These are phyloP conservation scores for Salix purpurea DNA, from an alignment of 345 rosid species.

Conservation along the genomic window DNA sequence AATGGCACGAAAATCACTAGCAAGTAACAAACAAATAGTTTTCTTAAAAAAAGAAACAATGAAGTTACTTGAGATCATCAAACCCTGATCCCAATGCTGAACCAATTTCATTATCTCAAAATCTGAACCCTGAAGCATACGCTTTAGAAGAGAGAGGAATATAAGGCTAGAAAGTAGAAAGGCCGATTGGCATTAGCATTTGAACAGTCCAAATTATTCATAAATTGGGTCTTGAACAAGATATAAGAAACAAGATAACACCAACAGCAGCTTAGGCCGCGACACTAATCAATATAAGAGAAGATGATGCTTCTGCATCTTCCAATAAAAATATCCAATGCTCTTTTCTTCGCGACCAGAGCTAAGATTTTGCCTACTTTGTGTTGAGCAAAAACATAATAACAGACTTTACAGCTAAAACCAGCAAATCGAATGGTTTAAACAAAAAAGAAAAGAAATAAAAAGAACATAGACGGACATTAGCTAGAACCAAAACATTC, in stretches of 20 bases:
- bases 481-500: background rate
- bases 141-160: background rate
- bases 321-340: background rate
- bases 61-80: background rate
- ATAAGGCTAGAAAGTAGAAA: background rate
- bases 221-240: background rate
- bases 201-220: background rate
- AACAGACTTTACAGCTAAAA: background rate
- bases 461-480: background rate
- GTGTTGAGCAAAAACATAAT: background rate
- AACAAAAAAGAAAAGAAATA: background rate
- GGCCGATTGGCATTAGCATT: background rate
- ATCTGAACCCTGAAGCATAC: background rate
- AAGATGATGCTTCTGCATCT: background rate
- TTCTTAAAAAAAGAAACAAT: background rate
- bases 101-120: background rate
- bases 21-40: background rate
- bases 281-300: too few relatives aligned
- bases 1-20: background rate
- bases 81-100: background rate
- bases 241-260: background rate
- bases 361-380: background rate
- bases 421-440: background rate
- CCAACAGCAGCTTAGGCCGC: background rate
- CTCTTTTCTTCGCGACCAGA: background rate